Evolutionary conservation across 768 basidiomycete genomes (phyloP).

Genomic region (Crassisporium funariophilum): DNA sequence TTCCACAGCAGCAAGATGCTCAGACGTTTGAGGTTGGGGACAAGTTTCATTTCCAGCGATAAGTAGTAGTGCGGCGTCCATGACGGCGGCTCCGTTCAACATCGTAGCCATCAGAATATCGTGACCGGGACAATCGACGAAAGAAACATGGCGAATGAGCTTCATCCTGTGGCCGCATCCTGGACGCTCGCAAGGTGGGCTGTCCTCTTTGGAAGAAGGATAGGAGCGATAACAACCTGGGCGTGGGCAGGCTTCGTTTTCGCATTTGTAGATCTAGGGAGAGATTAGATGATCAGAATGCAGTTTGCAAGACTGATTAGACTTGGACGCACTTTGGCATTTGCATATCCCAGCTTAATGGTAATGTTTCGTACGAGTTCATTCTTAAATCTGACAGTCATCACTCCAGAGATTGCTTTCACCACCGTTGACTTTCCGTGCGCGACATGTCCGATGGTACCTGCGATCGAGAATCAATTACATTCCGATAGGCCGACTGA

Average conservation of each 20-base stretch:
- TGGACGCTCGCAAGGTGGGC: slow-evolving; percentile 90
- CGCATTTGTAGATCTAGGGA: slow-evolving; percentile 93
- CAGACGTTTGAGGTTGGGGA: slow-evolving; percentile 98
- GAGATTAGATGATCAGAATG: slow-evolving; percentile 18
- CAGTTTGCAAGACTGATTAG: not conserved
- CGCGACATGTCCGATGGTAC: slow-evolving; percentile 98
- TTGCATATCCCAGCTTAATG: slow-evolving; percentile 98
- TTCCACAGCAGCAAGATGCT: slow-evolving; percentile 97
- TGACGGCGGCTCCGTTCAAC: slow-evolving; percentile 99
- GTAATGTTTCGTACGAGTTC: slow-evolving; percentile 99
- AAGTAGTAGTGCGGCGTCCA: slow-evolving; percentile 96
- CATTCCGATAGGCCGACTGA: slow-evolving; percentile 4
- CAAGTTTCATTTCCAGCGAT: slow-evolving; percentile 99
- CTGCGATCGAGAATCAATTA: slow-evolving; percentile 39
- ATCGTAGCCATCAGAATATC: slow-evolving; percentile 99
- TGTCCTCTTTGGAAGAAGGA: slow-evolving; percentile 90
- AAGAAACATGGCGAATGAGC: slow-evolving; percentile 94
- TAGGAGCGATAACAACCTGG: slow-evolving; percentile 96
- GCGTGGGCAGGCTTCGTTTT: slow-evolving; percentile 89
- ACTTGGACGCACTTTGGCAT: slow-evolving; percentile 79
- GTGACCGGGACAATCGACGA: slow-evolving; percentile 97
- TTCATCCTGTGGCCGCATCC: slow-evolving; percentile 91
- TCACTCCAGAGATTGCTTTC: slow-evolving; percentile 97
- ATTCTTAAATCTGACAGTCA: slow-evolving; percentile 99
- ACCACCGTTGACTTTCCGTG: slow-evolving; percentile 97